Conservation (phyloP, 139 green algal species). For the Chlorella sp. region DNA sequence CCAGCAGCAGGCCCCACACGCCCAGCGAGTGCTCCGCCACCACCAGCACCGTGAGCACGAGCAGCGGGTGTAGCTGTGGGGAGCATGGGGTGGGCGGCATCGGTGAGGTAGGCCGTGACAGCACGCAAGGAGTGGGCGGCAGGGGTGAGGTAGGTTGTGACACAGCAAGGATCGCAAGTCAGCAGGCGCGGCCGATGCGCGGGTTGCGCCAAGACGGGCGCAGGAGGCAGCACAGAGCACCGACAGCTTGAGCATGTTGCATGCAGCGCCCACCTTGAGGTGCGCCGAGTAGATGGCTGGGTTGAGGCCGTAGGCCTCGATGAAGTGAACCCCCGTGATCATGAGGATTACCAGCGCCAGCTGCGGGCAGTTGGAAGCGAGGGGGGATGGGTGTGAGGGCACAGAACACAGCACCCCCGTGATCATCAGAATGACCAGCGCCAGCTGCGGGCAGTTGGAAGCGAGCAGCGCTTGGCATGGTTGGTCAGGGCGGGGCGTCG, state of each 20-base stretch:
- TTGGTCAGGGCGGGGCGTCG: no score
- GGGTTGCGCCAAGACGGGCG: no score
- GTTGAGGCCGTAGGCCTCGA: conserved; percentile 85
- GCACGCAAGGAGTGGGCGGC: no score
- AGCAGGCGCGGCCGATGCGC: no score
- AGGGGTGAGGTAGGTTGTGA: no score
- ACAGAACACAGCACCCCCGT: conserved; percentile 56
- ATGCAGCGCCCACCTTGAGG: conserved; percentile 73
- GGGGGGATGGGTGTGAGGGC: neutral
- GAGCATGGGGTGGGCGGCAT: no score
- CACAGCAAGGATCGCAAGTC: no score
- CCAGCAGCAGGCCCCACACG: conserved; percentile 94
- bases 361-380: no score
- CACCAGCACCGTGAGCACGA: conserved; percentile 76
- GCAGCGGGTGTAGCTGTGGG: conserved; percentile 84
- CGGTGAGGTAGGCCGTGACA: no score
- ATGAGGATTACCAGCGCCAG: conserved; percentile 88
- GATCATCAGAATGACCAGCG: conserved; percentile 89
- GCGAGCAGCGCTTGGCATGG: no score
- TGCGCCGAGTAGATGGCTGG: conserved; percentile 92
- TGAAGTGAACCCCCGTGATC: conserved; percentile 85
- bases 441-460: conserved; percentile 65
- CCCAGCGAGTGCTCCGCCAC: conserved; percentile 86
- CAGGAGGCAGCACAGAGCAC: no score
- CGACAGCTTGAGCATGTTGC: no score